Base-by-base conservation (phyloP, 352 stramenopile genomes). In the Pythium aristosporum region DNA sequence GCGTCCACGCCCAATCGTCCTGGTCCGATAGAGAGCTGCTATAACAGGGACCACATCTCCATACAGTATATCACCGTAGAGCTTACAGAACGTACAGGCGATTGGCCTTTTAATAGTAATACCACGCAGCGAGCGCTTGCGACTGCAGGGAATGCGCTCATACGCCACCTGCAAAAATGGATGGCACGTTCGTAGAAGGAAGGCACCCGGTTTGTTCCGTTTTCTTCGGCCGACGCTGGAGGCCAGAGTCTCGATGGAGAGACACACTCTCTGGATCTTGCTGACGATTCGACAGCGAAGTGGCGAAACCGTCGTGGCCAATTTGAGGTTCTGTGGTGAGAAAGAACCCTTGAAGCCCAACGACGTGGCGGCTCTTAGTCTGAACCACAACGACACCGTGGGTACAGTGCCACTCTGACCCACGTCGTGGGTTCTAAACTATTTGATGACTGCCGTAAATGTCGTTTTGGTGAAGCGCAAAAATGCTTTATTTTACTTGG, bases 301-400 rank as follows among this genome's bases (percentile, higher is more conserved):
- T 41, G 37, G 50, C n/a, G 34, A 28, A 64, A 48, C 58, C 21
- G 59, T 49, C 58, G 39, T 60, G 47, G 55, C 61, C 37, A 25
- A 52, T 61, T 54, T 63, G 57, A 61, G 41, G 48, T 55, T 55
- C 18, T 9, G 18, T 48, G 1, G 18, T 21, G 23, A 47, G 39
- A 20, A 44, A 44, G 52, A 15, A 34, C 16, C 25, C 25, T 13
- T 36, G 5, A 5, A 21, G 39, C 21, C 39, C 53, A 59, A 18
- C 49, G 21, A 50, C 16, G 36, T 7, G 39, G 53, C 53, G 15
- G 53, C 49, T 37, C 46, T 59, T 46, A 59, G 53, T 59, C 53
- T 37, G 53, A 46, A 10, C 25, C 23, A 39, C 3, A 39, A 13
- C 11, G 34, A 15, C 34, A 13, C 34, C 34, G 34, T 39, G 34